Conservation (phyloP, 23 red algal genomes). For the Gracilaria caudata region DNA sequence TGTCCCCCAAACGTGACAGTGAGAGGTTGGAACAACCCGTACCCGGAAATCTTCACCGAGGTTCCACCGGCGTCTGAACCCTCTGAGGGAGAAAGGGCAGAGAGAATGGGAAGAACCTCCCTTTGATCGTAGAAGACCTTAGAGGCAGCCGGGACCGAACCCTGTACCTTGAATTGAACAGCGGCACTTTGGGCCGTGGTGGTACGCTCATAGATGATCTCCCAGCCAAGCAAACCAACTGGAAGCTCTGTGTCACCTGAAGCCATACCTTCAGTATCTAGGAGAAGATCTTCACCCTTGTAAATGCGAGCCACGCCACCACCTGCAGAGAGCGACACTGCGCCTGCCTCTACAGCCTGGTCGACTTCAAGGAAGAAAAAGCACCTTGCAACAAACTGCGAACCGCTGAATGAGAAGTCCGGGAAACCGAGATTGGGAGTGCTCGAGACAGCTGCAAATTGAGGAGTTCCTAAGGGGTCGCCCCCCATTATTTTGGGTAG, state of each 20-base stretch:
- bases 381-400: conserved; percentile 47
- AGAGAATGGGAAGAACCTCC: conserved; percentile 46
- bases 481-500: conserved; percentile 14
- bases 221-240: conserved; percentile 52
- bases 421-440: conserved; percentile 38
- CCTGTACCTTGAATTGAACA: conserved; percentile 22
- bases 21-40: conserved; percentile 45
- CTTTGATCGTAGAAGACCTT: conserved; percentile 44
- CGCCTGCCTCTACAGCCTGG: background rate
- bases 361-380: conserved; percentile 55
- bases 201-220: conserved; percentile 54
- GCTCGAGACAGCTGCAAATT: conserved; percentile 32
- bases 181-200: conserved; percentile 2
- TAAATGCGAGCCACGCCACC: conserved; percentile 49
- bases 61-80: conserved; percentile 36
- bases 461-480: conserved; percentile 3
- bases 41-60: conserved; percentile 50
- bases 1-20: conserved; percentile 40
- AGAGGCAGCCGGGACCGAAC: background rate
- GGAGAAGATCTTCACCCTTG: conserved; percentile 56
- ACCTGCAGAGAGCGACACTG: background rate
- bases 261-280: conserved; percentile 21
- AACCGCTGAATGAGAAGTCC: conserved; percentile 11
- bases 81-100: conserved; percentile 32
- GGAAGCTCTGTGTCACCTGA: conserved; percentile 21